A percentile compares a stretch with the other conserved stretches of the same genome.
These are phyloP conservation scores for Achlya hypogyna DNA, from an alignment of 352 stramenopile species.

Conservation along the genomic window DNA sequence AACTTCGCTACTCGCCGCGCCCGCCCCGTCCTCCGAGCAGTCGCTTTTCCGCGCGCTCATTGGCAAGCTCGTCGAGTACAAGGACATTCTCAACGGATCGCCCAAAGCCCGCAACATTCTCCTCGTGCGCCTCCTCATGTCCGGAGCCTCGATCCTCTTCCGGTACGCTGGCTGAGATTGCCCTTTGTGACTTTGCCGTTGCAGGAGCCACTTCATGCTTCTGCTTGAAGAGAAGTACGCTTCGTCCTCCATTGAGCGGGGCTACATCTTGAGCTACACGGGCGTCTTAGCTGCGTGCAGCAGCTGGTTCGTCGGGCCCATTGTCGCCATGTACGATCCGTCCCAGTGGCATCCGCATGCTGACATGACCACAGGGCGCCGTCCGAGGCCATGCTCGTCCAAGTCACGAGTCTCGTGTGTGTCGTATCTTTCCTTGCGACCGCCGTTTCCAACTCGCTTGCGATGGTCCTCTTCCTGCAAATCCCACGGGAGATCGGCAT, in stretches of 20 bases:
- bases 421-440: slow-evolving; percentile 62
- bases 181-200: not conserved
- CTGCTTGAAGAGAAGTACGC: slow-evolving; percentile 74
- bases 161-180: slow-evolving; percentile 20
- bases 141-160: slow-evolving; percentile 67
- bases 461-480: slow-evolving; percentile 43
- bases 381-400: slow-evolving; percentile 26
- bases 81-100: slow-evolving; percentile 48
- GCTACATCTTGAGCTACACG: slow-evolving; percentile 78
- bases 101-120: slow-evolving; percentile 57
- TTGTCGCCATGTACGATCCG: slow-evolving; percentile 26
- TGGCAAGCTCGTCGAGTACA: slow-evolving; percentile 53
- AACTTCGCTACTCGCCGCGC: not conserved
- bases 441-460: slow-evolving; percentile 38
- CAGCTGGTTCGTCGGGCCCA: slow-evolving; percentile 50
- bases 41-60: slow-evolving; percentile 32
- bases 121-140: slow-evolving; percentile 55
- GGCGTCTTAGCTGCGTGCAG: slow-evolving; percentile 53
- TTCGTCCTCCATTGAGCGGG: slow-evolving; percentile 45
- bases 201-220: slow-evolving; percentile 55
- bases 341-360: not conserved
- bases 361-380: not conserved
- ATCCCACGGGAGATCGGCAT: slow-evolving; percentile 61
- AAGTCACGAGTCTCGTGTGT: slow-evolving; percentile 55
- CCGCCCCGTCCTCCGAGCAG: not conserved